Conservation (phyloP, 1,284 basidiomycete species). For the Agaricales sp. region DNA sequence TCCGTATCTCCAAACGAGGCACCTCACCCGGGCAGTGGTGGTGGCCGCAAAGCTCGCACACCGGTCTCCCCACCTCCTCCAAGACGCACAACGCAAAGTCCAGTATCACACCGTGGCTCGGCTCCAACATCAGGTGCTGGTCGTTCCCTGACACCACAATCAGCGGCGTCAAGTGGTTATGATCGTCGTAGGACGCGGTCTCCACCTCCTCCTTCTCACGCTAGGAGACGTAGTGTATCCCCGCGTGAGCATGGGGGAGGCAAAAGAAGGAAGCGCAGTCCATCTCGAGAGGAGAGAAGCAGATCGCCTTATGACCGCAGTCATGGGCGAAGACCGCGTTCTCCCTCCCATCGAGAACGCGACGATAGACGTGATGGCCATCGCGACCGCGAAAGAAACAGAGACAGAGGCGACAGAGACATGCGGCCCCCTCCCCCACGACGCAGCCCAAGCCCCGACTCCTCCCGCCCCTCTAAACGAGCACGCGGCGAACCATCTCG, state of each 20-base stretch:
- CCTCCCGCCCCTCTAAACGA: not conserved
- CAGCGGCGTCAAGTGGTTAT: constrained; percentile 29
- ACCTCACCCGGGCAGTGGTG: not conserved
- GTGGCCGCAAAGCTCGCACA: too few species aligned
- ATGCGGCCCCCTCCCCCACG: constrained; percentile 11
- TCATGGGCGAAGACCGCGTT: not conserved
- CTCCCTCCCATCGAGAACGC: not conserved
- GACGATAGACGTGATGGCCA: not conserved
- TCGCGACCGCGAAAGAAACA: not conserved
- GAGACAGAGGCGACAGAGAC: not conserved
- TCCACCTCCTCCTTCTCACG: constrained; percentile 24
- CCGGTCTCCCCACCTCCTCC: constrained; percentile 29
- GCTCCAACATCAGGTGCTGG: too few species aligned
- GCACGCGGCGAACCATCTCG: not conserved
- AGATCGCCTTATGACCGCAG: not conserved
- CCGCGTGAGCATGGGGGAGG: constrained; percentile 23
- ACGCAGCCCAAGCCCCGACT: constrained; percentile 4
- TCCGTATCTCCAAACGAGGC: not conserved
- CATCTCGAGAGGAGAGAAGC: not conserved
- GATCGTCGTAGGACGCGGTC: constrained; percentile 32
- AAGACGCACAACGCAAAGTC: constrained; percentile 43
- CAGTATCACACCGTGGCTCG: constrained; percentile 35
- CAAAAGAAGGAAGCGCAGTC: constrained; percentile 23
- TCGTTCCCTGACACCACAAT: constrained; percentile 30
- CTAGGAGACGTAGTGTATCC: constrained; percentile 29